Conservation (phyloP, 495 filamentous ascomycete genomes). For the Schizothecium vesticola region DNA sequence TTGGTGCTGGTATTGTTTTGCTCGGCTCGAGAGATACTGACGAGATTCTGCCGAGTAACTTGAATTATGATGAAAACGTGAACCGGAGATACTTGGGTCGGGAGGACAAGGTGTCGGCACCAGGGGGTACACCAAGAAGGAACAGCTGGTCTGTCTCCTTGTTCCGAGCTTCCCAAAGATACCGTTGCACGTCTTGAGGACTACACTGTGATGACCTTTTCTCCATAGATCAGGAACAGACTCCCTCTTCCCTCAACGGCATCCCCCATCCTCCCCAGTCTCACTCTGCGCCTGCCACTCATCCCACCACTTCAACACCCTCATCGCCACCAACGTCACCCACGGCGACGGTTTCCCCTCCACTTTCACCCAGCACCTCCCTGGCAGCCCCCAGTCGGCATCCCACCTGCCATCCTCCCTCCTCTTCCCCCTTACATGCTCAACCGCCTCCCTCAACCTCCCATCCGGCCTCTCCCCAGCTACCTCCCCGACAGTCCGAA, state of each 20-base stretch:
- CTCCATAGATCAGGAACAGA: neutral
- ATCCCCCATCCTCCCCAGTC: neutral
- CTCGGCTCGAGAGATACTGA: too few species aligned
- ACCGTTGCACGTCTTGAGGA: too few species aligned
- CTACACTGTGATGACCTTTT: neutral
- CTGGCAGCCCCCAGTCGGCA: neutral
- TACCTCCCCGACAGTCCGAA: neutral
- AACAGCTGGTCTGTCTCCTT: too few species aligned
- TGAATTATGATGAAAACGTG: too few species aligned
- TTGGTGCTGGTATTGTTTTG: too few species aligned
- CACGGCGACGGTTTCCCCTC: neutral
- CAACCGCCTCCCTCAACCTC: neutral
- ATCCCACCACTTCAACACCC: neutral
- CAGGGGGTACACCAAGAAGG: too few species aligned
- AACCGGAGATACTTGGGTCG: too few species aligned
- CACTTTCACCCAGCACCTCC: neutral
- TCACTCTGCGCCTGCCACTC: neutral
- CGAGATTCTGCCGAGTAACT: too few species aligned
- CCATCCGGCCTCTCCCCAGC: neutral
- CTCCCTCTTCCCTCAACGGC: too few species aligned
- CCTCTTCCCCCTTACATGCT: neutral
- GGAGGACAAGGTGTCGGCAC: too few species aligned
- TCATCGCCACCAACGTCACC: neutral
- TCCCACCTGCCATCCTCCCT: neutral
- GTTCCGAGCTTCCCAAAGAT: too few species aligned